phyloP scores from a whole-genome alignment of 2,329 filamentous ascomycete genomes.

The Zopfia rhizophila region DNA sequence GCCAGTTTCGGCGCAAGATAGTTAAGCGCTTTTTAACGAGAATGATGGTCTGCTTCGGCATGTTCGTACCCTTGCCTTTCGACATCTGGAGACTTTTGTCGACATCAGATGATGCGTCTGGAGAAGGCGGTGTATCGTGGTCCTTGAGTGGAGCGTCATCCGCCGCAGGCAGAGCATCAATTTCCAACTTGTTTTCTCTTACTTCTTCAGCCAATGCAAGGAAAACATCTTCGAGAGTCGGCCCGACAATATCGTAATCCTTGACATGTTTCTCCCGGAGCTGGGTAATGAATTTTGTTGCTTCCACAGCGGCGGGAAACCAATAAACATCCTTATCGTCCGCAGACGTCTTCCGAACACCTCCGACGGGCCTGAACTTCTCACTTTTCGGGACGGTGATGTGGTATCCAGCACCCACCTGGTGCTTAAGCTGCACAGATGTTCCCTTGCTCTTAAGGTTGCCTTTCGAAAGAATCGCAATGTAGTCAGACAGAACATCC shows the following conservation, averaged over 20 bases:
- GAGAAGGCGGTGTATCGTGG: slow-evolving; percentile 25
- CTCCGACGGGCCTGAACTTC: slow-evolving; percentile 48
- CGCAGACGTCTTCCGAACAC: slow-evolving; percentile 18
- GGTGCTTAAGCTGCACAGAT: slow-evolving; percentile 85
- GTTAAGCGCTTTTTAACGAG: slow-evolving; percentile 81
- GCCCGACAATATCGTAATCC: slow-evolving; percentile 87
- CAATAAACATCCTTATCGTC: slow-evolving; percentile 79
- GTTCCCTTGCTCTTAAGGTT: slow-evolving; percentile 83
- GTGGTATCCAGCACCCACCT: slow-evolving; percentile 83
- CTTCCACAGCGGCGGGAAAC: slow-evolving; percentile 74
- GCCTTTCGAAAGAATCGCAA: slow-evolving; percentile 87
- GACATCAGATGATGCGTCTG: slow-evolving; percentile 41
- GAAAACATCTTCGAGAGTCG: slow-evolving; percentile 94
- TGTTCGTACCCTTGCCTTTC: slow-evolving; percentile 75
- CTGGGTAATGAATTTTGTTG: slow-evolving; percentile 74
- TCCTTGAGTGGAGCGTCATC: slow-evolving; percentile 30
- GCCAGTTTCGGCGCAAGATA: slow-evolving; percentile 80
- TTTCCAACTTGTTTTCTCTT: slow-evolving; percentile 60
- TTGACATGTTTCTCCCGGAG: slow-evolving; percentile 74
- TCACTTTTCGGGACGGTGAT: slow-evolving; percentile 62
- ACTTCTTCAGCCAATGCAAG: slow-evolving; percentile 85
- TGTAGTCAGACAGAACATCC: slow-evolving; percentile 87
- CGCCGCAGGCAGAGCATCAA: slow-evolving; percentile 29
- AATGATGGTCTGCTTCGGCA: slow-evolving; percentile 75
- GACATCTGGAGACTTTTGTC: slow-evolving; percentile 60